phyloP scores from a whole-genome alignment of 805 yeast species.

The Zygosaccharomyces bisporus region DNA sequence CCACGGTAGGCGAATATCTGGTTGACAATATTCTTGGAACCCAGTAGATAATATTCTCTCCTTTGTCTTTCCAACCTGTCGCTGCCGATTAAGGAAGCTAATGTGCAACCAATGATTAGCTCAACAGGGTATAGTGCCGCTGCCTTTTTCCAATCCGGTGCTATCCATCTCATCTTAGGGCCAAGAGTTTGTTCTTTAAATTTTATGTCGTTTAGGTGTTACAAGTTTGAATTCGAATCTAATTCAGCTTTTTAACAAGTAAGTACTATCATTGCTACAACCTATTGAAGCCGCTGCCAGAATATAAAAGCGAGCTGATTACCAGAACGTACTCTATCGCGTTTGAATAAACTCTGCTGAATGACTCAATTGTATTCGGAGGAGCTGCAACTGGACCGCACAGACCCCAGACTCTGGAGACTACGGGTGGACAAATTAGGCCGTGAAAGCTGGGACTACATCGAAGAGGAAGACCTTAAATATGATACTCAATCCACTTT shows the following conservation, averaged over 20 bases:
- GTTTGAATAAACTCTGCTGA: too few relatives aligned
- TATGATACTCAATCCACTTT: conserved; percentile 50
- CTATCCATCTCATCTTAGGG: conserved; percentile 1
- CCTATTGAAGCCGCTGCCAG: too few relatives aligned
- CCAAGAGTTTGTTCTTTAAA: neutral
- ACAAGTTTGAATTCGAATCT: neutral
- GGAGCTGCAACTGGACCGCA: conserved; percentile 55
- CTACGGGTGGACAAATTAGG: conserved; percentile 68
- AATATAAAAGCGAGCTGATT: neutral
- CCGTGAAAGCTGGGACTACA: conserved; percentile 75
- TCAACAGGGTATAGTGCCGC: conserved; percentile 19
- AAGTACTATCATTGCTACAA: neutral
- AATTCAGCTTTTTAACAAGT: neutral
- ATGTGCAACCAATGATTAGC: conserved; percentile 19
- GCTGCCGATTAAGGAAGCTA: conserved; percentile 19
- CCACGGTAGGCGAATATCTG: conserved; percentile 39
- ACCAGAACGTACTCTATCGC: too few relatives aligned
- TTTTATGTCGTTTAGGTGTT: neutral
- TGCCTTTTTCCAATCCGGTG: conserved; percentile 7
- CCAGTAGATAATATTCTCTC: conserved; percentile 22
- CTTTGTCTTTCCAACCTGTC: conserved; percentile 21
- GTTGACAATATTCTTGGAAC: conserved; percentile 32
- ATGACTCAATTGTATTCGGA: conserved; percentile 55
- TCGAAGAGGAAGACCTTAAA: conserved; percentile 38
- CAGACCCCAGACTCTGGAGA: conserved; percentile 76